phyloP scores from a whole-genome alignment of 2,329 filamentous ascomycete species.

The Aspergillus quadricinctus region DNA sequence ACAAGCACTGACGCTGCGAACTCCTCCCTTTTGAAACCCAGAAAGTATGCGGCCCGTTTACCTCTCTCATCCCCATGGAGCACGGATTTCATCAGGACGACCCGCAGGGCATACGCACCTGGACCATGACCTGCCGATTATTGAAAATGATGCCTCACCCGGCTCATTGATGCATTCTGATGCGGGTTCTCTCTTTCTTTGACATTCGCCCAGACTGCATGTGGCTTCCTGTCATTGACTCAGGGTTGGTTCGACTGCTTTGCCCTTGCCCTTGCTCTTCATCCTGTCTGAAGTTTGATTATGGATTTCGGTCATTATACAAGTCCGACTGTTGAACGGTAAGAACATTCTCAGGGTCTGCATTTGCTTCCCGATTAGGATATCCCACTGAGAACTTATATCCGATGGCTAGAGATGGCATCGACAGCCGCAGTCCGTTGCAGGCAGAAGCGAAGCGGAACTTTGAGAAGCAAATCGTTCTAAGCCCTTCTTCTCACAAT shows the following conservation, averaged over 20 bases:
- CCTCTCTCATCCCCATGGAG: conserved; percentile 7
- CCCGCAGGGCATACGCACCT: conserved; percentile 14
- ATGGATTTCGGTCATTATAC: conserved; percentile 11
- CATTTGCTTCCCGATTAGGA: background rate
- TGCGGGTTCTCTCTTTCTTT: conserved; percentile 2
- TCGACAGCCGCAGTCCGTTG: conserved; percentile 2
- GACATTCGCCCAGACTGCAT: conserved; percentile 3
- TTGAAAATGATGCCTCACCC: conserved; percentile 25
- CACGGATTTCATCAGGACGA: conserved; percentile 9
- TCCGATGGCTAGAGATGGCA: conserved; percentile 8
- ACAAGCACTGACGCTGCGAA: conserved; percentile 4
- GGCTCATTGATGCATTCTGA: conserved; percentile 1
- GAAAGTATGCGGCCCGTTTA: conserved; percentile 20
- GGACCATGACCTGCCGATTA: conserved; percentile 11
- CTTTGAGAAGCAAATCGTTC: conserved; percentile 16
- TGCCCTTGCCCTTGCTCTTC: background rate
- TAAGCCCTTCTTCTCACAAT: conserved; percentile 9
- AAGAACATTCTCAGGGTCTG: conserved; percentile 1
- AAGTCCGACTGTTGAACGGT: conserved; percentile 9
- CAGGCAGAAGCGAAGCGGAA: conserved; percentile 10
- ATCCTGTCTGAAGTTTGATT: background rate
- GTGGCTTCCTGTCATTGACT: conserved; percentile 2
- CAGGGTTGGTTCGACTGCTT: background rate
- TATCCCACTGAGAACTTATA: conserved; percentile 1
- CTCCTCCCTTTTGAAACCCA: conserved; percentile 18